Percentiles rank a stretch among this genome's conserved stretches.
These are phyloP conservation scores for Falciphora oryzae DNA, from an alignment of 2,329 filamentous ascomycete species.

Conservation along the genomic window DNA sequence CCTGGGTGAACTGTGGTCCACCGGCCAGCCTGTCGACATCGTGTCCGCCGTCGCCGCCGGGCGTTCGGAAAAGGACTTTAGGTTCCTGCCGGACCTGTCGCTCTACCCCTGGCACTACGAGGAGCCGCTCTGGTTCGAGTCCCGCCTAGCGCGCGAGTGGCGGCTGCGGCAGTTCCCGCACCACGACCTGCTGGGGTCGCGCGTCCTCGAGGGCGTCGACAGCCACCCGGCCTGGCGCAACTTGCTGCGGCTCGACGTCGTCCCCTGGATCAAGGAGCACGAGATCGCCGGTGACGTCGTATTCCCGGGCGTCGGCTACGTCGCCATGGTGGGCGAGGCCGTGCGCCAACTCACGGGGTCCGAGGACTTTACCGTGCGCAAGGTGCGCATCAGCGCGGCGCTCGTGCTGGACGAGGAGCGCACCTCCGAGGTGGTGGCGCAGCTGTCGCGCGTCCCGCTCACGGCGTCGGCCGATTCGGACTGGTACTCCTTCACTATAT, in stretches of 20 bases:
- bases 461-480: neutral
- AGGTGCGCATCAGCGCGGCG: slow-evolving; percentile 11
- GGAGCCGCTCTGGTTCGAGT: slow-evolving; percentile 25
- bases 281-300: slow-evolving; percentile 36
- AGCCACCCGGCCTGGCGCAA: slow-evolving; percentile 14
- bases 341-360: slow-evolving; percentile 9
- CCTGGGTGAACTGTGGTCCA: slow-evolving; percentile 10
- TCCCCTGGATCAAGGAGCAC: slow-evolving; percentile 40
- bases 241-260: slow-evolving; percentile 14
- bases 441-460: neutral
- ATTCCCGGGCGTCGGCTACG: slow-evolving; percentile 32
- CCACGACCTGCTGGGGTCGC: slow-evolving; percentile 18
- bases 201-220: slow-evolving; percentile 11
- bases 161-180: slow-evolving; percentile 18
- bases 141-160: slow-evolving; percentile 24
- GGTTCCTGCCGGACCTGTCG: slow-evolving; percentile 19
- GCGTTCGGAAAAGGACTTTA: slow-evolving; percentile 17
- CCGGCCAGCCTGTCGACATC: neutral
- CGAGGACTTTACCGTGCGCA: slow-evolving; percentile 6
- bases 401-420: slow-evolving; percentile 15
- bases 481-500: slow-evolving; percentile 12
- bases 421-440: slow-evolving; percentile 12
- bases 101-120: slow-evolving; percentile 23
- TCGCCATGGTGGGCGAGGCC: slow-evolving; percentile 20
- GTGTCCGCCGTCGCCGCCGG: neutral